phyloP scores from a whole-genome alignment of 352 stramenopile species.

The Phytophthora melonis region DNA sequence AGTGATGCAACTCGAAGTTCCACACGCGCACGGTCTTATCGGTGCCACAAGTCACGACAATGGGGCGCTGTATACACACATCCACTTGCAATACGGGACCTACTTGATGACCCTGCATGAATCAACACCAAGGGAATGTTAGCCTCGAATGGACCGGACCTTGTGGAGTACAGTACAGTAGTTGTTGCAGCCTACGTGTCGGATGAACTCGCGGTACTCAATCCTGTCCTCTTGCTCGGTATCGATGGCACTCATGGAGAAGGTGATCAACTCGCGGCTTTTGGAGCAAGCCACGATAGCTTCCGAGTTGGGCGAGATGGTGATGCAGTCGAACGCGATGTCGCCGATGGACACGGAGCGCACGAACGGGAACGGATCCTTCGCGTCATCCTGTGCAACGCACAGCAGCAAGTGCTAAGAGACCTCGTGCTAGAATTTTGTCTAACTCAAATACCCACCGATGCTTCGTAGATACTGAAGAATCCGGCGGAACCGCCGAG shows the following conservation, averaged over 20 bases:
- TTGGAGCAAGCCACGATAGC: constrained; percentile 71
- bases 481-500: constrained; percentile 74
- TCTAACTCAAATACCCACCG: constrained; percentile 32
- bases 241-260: constrained; percentile 79
- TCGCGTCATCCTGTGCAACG: constrained; percentile 65
- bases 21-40: constrained; percentile 91
- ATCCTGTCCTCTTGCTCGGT: constrained; percentile 79
- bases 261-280: constrained; percentile 68
- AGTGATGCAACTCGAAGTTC: constrained; percentile 81
- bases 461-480: constrained; percentile 81
- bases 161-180: background rate
- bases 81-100: constrained; percentile 80
- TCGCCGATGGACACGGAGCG: constrained; percentile 74
- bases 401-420: background rate
- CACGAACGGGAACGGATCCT: constrained; percentile 84
- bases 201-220: constrained; percentile 71
- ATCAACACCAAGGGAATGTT: background rate
- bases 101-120: constrained; percentile 62
- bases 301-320: constrained; percentile 75
- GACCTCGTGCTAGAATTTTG: background rate
- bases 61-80: constrained; percentile 82
- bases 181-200: constrained; percentile 45
- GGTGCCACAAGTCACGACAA: constrained; percentile 81
- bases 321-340: constrained; percentile 78
- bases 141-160: background rate